Conservation (phyloP, 768 basidiomycete genomes). For the Podaxis carcinomalis region DNA sequence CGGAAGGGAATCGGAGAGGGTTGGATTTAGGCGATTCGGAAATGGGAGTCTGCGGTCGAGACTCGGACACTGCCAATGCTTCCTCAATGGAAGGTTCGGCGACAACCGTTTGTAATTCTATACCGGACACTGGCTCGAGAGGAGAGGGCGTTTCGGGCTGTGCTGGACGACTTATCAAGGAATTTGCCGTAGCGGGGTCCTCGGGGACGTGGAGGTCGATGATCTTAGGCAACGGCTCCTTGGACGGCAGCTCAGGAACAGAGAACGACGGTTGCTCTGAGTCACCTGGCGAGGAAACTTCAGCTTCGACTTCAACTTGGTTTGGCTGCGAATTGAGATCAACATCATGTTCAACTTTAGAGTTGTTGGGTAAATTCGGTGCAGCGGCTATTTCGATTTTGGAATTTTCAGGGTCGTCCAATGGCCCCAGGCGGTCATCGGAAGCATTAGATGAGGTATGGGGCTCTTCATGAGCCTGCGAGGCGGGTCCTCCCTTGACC, state of each 20-base stretch:
- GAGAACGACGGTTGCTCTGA: not conserved
- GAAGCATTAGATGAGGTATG: not conserved
- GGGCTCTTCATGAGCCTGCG: not conserved
- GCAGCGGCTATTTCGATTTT: not conserved
- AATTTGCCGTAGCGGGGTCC: not conserved
- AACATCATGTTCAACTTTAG: not conserved
- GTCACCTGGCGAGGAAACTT: not conserved
- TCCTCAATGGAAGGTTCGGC: not conserved
- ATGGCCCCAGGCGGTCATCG: not conserved
- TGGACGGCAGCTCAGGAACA: not conserved
- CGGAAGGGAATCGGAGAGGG: constrained; percentile 20
- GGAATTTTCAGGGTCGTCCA: not conserved
- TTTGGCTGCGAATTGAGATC: not conserved
- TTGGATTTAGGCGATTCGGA: constrained; percentile 25
- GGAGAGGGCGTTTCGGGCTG: not conserved
- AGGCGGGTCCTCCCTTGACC: constrained; percentile 5
- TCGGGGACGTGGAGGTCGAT: not conserved
- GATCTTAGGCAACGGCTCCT: not conserved
- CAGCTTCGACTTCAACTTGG: not conserved
- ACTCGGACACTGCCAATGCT: not conserved
- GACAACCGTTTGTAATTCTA: not conserved
- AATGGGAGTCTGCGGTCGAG: constrained; percentile 21
- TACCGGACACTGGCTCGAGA: not conserved
- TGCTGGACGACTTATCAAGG: not conserved
- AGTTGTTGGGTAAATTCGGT: not conserved